Conservation (phyloP, 805 yeast genomes). For the Alloascoidea africana region DNA sequence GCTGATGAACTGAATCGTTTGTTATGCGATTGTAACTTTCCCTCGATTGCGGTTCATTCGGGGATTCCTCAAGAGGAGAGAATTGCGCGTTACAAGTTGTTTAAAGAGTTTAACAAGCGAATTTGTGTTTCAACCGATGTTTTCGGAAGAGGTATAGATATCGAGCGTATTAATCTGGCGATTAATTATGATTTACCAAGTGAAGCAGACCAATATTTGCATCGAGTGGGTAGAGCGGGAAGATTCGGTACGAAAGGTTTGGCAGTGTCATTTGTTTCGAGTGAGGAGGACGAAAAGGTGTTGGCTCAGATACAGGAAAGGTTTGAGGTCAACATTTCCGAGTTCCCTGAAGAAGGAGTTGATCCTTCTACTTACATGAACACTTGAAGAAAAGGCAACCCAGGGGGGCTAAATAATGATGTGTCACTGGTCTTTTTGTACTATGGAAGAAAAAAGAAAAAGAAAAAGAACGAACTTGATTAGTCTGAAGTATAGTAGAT, state of each 20-base stretch:
- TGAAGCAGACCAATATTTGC: constrained; percentile 96
- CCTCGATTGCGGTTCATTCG: constrained; percentile 92
- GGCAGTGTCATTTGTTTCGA: constrained; percentile 79
- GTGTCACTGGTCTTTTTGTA: no score
- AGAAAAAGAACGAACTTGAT: no score
- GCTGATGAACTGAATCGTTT: constrained; percentile 85
- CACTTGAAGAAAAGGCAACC: no score
- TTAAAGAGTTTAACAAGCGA: constrained; percentile 96
- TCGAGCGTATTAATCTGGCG: constrained; percentile 95
- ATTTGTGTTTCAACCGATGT: constrained; percentile 98
- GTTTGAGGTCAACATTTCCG: constrained; percentile 89
- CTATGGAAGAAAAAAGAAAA: no score
- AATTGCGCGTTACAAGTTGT: constrained; percentile 88
- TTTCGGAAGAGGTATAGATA: constrained; percentile 98
- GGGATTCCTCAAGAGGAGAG: constrained; percentile 96
- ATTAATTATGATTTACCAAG: constrained; percentile 93
- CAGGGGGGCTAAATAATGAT: no score
- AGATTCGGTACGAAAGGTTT: constrained; percentile 99
- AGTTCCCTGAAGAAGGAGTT: constrained; percentile 95
- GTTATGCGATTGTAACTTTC: constrained; percentile 86
- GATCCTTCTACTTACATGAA: constrained; percentile 97
- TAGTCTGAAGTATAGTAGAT: no score
- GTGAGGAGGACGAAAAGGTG: constrained; percentile 79
- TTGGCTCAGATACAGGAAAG: constrained; percentile 89
- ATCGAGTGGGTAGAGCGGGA: constrained; percentile 99